These are phyloP conservation scores for Suillus clintonianus DNA, from an alignment of 768 basidiomycete species.

Conservation along the genomic window DNA sequence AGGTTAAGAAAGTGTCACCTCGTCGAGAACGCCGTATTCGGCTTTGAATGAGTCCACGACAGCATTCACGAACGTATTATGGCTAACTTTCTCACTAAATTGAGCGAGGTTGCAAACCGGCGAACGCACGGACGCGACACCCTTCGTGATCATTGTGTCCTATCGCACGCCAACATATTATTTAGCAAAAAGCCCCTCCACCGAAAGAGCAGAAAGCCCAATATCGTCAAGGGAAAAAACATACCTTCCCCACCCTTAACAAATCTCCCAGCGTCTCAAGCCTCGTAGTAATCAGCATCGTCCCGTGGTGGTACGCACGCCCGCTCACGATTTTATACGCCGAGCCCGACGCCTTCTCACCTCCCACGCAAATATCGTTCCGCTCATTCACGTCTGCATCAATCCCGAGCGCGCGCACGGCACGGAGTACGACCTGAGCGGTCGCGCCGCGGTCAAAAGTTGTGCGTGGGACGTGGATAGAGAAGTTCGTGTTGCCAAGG, in stretches of 20 bases:
- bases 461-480: slow-evolving; percentile 82
- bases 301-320: slow-evolving; percentile 96
- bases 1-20: slow-evolving; percentile 23
- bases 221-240: slow-evolving; percentile 11
- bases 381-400: slow-evolving; percentile 82
- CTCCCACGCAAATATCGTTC: slow-evolving; percentile 86
- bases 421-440: slow-evolving; percentile 73
- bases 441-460: slow-evolving; percentile 81
- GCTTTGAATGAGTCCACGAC: slow-evolving; percentile 67
- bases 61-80: slow-evolving; percentile 70
- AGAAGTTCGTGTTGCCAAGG: slow-evolving; percentile 95
- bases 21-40: slow-evolving; percentile 48
- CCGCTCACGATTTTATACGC: slow-evolving; percentile 94
- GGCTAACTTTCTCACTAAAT: slow-evolving; percentile 51
- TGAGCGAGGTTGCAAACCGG: slow-evolving; percentile 83
- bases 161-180: slow-evolving; percentile 29
- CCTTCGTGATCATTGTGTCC: slow-evolving; percentile 81
- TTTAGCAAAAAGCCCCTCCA: neutral
- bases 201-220: neutral
- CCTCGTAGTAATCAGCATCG: slow-evolving; percentile 91
- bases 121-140: slow-evolving; percentile 89
- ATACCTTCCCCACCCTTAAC: slow-evolving; percentile 66
- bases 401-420: slow-evolving; percentile 75
- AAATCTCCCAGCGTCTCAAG: slow-evolving; percentile 73
- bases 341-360: slow-evolving; percentile 94